Conservation (phyloP, 306 rosid species). For the Leucaena leucocephala region DNA sequence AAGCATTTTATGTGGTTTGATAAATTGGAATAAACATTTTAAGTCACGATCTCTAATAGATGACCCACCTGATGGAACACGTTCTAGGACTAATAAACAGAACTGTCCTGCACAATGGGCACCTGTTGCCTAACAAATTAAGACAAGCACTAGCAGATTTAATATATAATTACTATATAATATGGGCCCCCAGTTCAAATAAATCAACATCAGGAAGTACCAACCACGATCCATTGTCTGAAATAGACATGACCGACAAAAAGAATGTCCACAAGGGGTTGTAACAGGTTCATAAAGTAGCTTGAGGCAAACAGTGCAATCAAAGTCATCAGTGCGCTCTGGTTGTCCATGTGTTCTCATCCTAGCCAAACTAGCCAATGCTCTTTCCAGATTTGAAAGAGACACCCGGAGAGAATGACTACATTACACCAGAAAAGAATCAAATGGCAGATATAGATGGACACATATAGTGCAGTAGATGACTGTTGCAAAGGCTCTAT, state of each 20-base stretch:
- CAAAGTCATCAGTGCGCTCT: constrained; percentile 83
- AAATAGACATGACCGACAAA: constrained; percentile 90
- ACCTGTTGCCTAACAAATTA: constrained; percentile 82
- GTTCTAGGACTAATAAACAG: constrained; percentile 88
- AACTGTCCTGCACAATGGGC: constrained; percentile 98
- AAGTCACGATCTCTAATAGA: constrained; percentile 25
- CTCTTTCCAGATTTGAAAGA: constrained; percentile 71
- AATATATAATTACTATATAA: constrained; percentile 11
- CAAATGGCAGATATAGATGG: constrained; percentile 22
- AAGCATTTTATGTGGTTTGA: constrained; percentile 19
- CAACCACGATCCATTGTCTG: constrained; percentile 94
- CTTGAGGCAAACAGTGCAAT: constrained; percentile 92
- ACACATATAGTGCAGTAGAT: constrained; percentile 33
- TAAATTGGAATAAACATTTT: not conserved
- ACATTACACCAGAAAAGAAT: constrained; percentile 49
- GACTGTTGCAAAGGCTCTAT: constrained; percentile 34
- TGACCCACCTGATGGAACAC: constrained; percentile 77
- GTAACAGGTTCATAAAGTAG: constrained; percentile 86
- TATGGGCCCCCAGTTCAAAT: constrained; percentile 20
- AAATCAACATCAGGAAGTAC: constrained; percentile 46
- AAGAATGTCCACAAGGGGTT: constrained; percentile 98
- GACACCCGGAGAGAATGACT: constrained; percentile 70
- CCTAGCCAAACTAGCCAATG: constrained; percentile 45
- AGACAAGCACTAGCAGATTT: constrained; percentile 39
- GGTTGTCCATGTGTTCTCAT: constrained; percentile 54